Evolutionary conservation across 164 flowering plant species (phyloP).

Genomic region (Stephania japonica): DNA sequence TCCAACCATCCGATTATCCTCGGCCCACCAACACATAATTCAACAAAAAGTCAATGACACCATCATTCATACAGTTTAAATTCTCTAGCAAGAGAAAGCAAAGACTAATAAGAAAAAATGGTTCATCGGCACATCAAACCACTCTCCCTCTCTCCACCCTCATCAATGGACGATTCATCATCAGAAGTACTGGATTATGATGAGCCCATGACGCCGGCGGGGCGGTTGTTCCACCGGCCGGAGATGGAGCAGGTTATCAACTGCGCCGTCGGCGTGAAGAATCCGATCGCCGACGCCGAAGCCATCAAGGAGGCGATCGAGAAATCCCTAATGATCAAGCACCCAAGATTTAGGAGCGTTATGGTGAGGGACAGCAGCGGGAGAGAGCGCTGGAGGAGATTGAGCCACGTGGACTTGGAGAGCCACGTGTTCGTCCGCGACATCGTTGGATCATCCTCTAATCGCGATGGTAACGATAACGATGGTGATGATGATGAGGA

Average conservation of each 20-base stretch:
- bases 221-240: constrained; percentile 45
- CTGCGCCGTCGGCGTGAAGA: constrained; percentile 28
- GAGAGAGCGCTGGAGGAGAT: constrained; percentile 39
- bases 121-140: no score
- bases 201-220: constrained; percentile 51
- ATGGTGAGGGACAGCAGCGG: constrained; percentile 44
- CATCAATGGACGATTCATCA: no score
- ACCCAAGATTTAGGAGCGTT: constrained; percentile 58
- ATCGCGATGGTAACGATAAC: background rate
- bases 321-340: constrained; percentile 31
- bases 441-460: background rate
- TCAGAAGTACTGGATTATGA: constrained; percentile 14
- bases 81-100: no score
- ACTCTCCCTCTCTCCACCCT: no score
- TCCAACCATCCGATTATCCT: no score
- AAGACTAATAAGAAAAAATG: no score
- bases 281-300: constrained; percentile 28
- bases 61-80: no score
- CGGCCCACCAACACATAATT: no score
- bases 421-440: constrained; percentile 36
- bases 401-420: constrained; percentile 36
- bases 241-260: constrained; percentile 39
- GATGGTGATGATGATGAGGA: constrained; percentile 14
- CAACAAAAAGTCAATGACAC: no score
- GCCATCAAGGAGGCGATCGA: constrained; percentile 24